phyloP scores from a whole-genome alignment of 1,139 yeast genomes.

The Petasospora fabianii region DNA sequence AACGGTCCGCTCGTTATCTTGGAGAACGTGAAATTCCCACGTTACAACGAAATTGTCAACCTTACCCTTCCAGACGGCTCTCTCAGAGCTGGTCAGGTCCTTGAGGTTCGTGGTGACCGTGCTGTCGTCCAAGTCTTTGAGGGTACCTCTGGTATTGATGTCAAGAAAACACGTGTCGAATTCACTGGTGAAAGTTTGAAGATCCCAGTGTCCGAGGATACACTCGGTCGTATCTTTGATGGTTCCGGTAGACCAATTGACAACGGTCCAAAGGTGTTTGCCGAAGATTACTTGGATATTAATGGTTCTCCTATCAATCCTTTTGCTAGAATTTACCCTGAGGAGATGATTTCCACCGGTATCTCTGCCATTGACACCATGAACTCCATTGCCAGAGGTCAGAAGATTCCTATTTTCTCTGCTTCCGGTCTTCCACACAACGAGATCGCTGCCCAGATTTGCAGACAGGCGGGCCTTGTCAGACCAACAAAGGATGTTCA shows the following conservation, averaged over 20 bases:
- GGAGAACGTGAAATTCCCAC: constrained; percentile 94
- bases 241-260: constrained; percentile 99
- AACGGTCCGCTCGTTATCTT: constrained; percentile 97
- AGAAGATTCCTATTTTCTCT: constrained; percentile 96
- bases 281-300: constrained; percentile 96
- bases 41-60: constrained; percentile 94
- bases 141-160: constrained; percentile 97
- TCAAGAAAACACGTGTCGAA: constrained; percentile 93
- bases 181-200: constrained; percentile 93
- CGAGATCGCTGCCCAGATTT: constrained; percentile 98
- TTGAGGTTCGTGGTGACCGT: constrained; percentile 94
- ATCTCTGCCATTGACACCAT: constrained; percentile 96
- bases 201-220: constrained; percentile 94
- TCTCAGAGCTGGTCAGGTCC: constrained; percentile 92
- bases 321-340: constrained; percentile 96
- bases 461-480: constrained; percentile 99
- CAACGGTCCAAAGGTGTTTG: constrained; percentile 96
- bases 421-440: constrained; percentile 99
- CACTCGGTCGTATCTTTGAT: constrained; percentile 95
- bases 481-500: constrained; percentile 99
- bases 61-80: constrained; percentile 95
- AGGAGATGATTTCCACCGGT: constrained; percentile 99
- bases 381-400: constrained; percentile 99
- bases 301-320: constrained; percentile 99
- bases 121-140: constrained; percentile 99